Percentiles rank a stretch among this genome's conserved stretches.
Evolutionary conservation across 192 early-diverging fungal genomes (phyloP).

Genomic region (Physocladia obscura): DNA sequence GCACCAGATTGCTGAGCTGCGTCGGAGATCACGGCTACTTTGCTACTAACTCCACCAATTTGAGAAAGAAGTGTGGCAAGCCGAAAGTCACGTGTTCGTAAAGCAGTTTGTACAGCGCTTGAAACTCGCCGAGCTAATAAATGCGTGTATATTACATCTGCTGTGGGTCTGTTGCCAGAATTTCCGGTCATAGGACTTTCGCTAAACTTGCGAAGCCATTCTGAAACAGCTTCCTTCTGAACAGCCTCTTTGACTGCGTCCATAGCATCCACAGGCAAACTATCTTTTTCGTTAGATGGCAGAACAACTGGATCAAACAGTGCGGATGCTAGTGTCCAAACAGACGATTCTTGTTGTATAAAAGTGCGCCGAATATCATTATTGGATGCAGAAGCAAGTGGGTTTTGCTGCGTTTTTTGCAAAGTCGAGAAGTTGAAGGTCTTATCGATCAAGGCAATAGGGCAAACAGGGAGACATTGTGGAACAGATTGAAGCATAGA

Average conservation of each 20-base stretch:
- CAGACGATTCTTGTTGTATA: slow-evolving; percentile 33
- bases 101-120: slow-evolving; percentile 63
- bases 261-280: background rate
- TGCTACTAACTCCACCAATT: slow-evolving; percentile 59
- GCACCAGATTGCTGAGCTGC: background rate
- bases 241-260: slow-evolving; percentile 36
- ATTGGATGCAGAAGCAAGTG: background rate
- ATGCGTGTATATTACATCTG: slow-evolving; percentile 48
- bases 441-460: slow-evolving; percentile 17
- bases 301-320: slow-evolving; percentile 51
- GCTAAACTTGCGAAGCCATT: slow-evolving; percentile 64
- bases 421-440: slow-evolving; percentile 5
- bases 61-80: slow-evolving; percentile 80
- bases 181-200: slow-evolving; percentile 44
- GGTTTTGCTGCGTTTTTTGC: background rate
- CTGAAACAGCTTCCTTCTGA: slow-evolving; percentile 57
- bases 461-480: background rate
- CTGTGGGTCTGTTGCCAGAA: background rate
- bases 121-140: slow-evolving; percentile 62
- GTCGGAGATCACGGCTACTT: slow-evolving; percentile 17
- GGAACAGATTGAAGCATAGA: slow-evolving; percentile 2
- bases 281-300: background rate
- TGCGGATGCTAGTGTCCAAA: slow-evolving; percentile 56
- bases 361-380: slow-evolving; percentile 23
- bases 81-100: slow-evolving; percentile 63